Evolutionary conservation across 2,329 filamentous ascomycete genomes (phyloP).

Genomic region (Tolypocladium pustulatum): DNA sequence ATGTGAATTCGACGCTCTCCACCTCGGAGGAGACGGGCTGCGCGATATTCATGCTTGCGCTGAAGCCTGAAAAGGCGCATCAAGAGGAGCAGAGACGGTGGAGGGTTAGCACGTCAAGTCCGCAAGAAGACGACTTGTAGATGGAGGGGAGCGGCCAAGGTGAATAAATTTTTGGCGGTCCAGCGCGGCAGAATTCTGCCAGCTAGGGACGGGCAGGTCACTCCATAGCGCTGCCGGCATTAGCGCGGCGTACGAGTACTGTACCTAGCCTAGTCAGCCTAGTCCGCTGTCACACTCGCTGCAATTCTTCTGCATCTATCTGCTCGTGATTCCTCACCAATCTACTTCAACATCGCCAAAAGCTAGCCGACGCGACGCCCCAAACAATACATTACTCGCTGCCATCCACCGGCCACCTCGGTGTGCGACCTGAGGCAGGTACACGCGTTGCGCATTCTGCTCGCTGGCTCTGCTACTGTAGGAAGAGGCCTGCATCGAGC

Average conservation of each 20-base stretch:
- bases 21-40: conserved; percentile 79
- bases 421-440: background rate
- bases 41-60: conserved; percentile 51
- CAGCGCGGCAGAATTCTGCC: conserved; percentile 28
- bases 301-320: background rate
- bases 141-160: conserved; percentile 5
- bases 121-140: background rate
- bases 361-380: background rate
- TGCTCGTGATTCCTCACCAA: background rate
- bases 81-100: background rate
- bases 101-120: conserved; percentile 2
- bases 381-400: background rate
- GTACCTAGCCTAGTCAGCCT: too few species aligned
- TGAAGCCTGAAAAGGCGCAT: background rate
- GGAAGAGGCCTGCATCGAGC: background rate
- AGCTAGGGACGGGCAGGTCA: background rate
- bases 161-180: conserved; percentile 36
- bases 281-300: background rate
- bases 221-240: background rate
- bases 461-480: background rate
- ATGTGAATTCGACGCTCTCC: conserved; percentile 79
- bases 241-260: too few species aligned
- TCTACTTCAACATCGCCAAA: background rate
- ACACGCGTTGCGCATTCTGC: background rate
- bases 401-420: background rate